Base-by-base conservation (phyloP, 129 eudicot species). In the Lonicera japonica region DNA sequence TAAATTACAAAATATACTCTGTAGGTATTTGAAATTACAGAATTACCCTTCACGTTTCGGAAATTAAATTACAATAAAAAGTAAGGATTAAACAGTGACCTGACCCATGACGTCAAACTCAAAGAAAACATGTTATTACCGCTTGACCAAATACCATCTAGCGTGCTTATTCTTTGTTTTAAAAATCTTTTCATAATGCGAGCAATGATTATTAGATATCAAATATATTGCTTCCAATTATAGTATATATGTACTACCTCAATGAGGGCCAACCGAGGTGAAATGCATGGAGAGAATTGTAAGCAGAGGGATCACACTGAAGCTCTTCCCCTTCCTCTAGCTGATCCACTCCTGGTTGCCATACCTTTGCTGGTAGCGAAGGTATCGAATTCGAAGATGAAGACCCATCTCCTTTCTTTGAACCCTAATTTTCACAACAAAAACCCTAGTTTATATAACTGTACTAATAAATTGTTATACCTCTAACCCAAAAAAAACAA, bases 221-320 rank as follows among this genome's bases (percentile, higher is more conserved):
- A 29, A 2, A 29, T 29, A 29, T 29, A 29, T 29, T n/a, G n/a
- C n/a, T n/a, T n/a, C n/a, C n/a, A n/a, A n/a, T n/a, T n/a, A n/a
- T n/a, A 0, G 52, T 17, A 66, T 36, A 50, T 18, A 22, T 11
- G 6, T 47, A 50, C 6, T 7, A 94, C 99, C 96, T 94, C 62
- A 94, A 83, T 61, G 95, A 94, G 22, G 98, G 96, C 98, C 98
- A 92, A 14, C 98, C 98, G 67, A 84, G 77, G 68, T 92, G 83
- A 53, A 92, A 88, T 25, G 89, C 96, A 40, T 94, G 96, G 51
- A 88, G 95, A 46, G 99, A 88, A 66, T 94, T 83, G 56, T 94
- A 94, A 61, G 99, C 96, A 21, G 94, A 78, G 68, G 89, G 89
- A 63, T 94, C 96, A 77, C 96, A 94, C 75, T 85, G 96, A 43